Evolutionary conservation across 495 filamentous ascomycete species (phyloP), one percentile per base, ranked within the genome.

Genomic region (Penicillium lividum): DNA sequence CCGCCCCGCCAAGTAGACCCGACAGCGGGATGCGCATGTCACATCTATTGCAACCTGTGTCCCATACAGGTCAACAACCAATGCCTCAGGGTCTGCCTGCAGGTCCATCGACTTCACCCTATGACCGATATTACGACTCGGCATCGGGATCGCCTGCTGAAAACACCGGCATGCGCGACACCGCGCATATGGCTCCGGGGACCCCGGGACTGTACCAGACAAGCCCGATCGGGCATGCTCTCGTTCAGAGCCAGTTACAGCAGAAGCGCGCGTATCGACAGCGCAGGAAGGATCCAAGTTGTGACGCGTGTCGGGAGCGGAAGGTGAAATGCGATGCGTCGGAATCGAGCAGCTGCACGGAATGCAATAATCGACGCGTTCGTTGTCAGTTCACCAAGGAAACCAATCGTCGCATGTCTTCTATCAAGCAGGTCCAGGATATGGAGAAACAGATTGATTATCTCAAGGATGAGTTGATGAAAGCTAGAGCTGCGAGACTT

Each of bases 301-400:
- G 94, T 73, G 94, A 98, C 76, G 94, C 94, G 44, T 98, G 94
- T 70, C 85, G 94, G 52, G 94, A 98, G 75, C 85, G 94, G 60
- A 98, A 98, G 79, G 94, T 98, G 75, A 98, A 98, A 82, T 98
- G 94, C 77, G 94, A 98, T 77, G 94, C 94, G 33, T 97, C 94
- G 51, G 94, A 98, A 63, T 96, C 90, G 40, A 84, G 89, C 27
- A 94, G 92, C 73, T 98, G 94, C 74, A 96, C 93, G 3, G 94
- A 98, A 76, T 98, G 94, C 76, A 90, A 89, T 13, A 96, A 91
- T 66, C 85, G 94, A 61, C 93, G 90, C 68, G 93, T 97, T 49
- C 95, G 94, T 69, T 98, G 94, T 68, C 93, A 97, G 71, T 98
- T 98, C 69, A 98, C 94, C 46, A 98, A 98, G 77, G 94, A 98